Base-by-base conservation (phyloP, 305 asterid genomes). In the Fraxinus platypoda region DNA sequence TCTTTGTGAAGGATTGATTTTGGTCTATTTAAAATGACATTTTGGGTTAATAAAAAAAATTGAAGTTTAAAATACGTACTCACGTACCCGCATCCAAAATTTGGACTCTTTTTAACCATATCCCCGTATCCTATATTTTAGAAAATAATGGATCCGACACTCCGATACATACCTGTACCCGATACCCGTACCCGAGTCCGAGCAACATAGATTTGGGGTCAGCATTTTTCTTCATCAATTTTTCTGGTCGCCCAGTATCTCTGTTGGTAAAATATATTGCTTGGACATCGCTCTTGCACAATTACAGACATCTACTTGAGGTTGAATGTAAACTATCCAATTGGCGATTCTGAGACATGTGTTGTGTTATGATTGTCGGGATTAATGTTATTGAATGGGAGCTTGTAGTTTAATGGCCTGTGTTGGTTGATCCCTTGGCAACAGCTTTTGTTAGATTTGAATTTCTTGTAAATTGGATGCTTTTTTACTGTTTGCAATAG, bases 381-480 rank as follows among this genome's bases (percentile, higher is more conserved):
- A 31, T 72, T 17, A 72, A 17, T 72, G 43, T 72, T 33, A 6
- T 17, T 15, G 76, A 72, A 72, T 72, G 43, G 25, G 28, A 34
- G 46, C 46, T 33, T 72, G 43, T 33, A 8, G 49, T 72, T 72
- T 34, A 15, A 17, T 28, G 75, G 75, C 38, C 17, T 31, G 6
- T 17, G 41, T 72, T 34, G 26, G 76, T 72, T 72, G 49, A n/a
- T 34, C 46, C 76, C 57, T 72, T n/a, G 3, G 59, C 6, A 17
- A 72, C 23, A 72, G 1, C 26, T 33, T 2, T 72, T 72, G 43
- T 31, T 72, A 13, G 26, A 17, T 72, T 34, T 33, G 26, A n/a
- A 70, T 70, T 68, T 72, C 76, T 31, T 72, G 76, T 72, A 31
- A 72, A n/a, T 72, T 72, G 28, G 76, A 34, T 72, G 25, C 5